phyloP scores from a whole-genome alignment of 805 yeast species.

The Middelhovenomyces tepae region DNA sequence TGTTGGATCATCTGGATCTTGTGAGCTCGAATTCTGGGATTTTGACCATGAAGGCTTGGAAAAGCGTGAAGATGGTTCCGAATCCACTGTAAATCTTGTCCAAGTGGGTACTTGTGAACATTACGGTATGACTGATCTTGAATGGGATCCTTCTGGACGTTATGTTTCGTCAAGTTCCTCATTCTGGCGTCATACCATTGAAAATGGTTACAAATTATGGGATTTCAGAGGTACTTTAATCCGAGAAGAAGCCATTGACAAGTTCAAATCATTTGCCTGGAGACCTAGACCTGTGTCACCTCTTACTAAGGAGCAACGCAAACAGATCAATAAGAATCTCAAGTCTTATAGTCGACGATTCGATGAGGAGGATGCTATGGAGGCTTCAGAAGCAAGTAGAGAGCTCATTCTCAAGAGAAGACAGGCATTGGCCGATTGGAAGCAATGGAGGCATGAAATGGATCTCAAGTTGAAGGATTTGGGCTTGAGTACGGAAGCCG shows the following conservation, averaged over 20 bases:
- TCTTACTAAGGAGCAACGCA: slow-evolving; percentile 68
- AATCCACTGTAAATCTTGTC: slow-evolving; percentile 47
- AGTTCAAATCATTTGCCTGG: slow-evolving; percentile 87
- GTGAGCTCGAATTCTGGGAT: slow-evolving; percentile 77
- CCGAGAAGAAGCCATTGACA: slow-evolving; percentile 69
- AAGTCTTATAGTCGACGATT: slow-evolving; percentile 85
- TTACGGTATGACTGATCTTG: slow-evolving; percentile 69
- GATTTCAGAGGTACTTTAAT: slow-evolving; percentile 73
- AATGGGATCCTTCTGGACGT: slow-evolving; percentile 97
- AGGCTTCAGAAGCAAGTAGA: slow-evolving; percentile 83
- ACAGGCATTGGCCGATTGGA: slow-evolving; percentile 78
- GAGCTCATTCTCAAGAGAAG: slow-evolving; percentile 82
- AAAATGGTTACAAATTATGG: slow-evolving; percentile 83
- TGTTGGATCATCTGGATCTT: slow-evolving; percentile 39
- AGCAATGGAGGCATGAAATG: slow-evolving; percentile 55
- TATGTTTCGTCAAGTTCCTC: slow-evolving; percentile 84
- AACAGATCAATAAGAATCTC: slow-evolving; percentile 84
- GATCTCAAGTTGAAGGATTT: slow-evolving; percentile 37
- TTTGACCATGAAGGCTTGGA: slow-evolving; percentile 69
- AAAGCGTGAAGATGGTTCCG: slow-evolving; percentile 28
- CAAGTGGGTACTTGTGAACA: slow-evolving; percentile 55
- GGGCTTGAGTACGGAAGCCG: slow-evolving; percentile 32
- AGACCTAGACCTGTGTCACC: slow-evolving; percentile 90
- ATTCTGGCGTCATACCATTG: slow-evolving; percentile 71
- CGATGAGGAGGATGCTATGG: slow-evolving; percentile 93